A percentile compares a stretch with the other conserved stretches of the same genome.
Evolutionary conservation across 192 early-diverging fungal species (phyloP).

Genomic region (Podila horticola): DNA sequence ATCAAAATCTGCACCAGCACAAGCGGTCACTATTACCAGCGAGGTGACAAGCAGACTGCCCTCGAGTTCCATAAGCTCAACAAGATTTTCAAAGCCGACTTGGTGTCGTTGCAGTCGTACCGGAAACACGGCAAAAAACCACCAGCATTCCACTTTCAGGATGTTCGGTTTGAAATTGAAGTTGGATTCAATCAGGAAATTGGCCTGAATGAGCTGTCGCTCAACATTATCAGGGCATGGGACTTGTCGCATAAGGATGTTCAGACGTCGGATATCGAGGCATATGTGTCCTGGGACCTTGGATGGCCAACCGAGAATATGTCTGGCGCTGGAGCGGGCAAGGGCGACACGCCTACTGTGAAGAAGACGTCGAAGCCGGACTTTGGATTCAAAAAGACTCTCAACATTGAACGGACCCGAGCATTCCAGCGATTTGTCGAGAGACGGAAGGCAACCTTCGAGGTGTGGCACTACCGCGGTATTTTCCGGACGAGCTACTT

Average conservation of each 20-base stretch:
- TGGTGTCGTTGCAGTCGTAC: conserved; percentile 58
- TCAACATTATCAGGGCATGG: conserved; percentile 66
- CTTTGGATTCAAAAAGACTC: conserved; percentile 60
- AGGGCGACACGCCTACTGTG: conserved; percentile 69
- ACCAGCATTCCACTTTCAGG: conserved; percentile 66
- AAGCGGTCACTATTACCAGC: conserved; percentile 49
- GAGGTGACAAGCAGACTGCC: conserved; percentile 60
- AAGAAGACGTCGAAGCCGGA: conserved; percentile 56
- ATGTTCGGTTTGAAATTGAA: conserved; percentile 62
- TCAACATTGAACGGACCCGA: conserved; percentile 70
- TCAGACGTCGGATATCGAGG: conserved; percentile 65
- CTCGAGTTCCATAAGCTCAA: conserved; percentile 67
- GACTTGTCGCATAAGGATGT: conserved; percentile 67
- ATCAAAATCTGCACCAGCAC: conserved; percentile 62
- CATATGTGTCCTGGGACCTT: conserved; percentile 75
- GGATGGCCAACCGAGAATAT: conserved; percentile 77
- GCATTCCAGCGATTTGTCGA: conserved; percentile 72
- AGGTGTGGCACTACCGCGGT: conserved; percentile 75
- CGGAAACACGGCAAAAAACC: conserved; percentile 41
- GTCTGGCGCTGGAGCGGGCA: conserved; percentile 61
- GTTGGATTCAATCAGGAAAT: conserved; percentile 61
- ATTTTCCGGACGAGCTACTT: conserved; percentile 61
- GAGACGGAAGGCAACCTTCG: conserved; percentile 74
- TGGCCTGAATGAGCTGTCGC: conserved; percentile 72
- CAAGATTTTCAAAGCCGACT: conserved; percentile 65